Base-by-base conservation (phyloP, 2,329 filamentous ascomycete species). In the Conoideocrella luteorostrata region DNA sequence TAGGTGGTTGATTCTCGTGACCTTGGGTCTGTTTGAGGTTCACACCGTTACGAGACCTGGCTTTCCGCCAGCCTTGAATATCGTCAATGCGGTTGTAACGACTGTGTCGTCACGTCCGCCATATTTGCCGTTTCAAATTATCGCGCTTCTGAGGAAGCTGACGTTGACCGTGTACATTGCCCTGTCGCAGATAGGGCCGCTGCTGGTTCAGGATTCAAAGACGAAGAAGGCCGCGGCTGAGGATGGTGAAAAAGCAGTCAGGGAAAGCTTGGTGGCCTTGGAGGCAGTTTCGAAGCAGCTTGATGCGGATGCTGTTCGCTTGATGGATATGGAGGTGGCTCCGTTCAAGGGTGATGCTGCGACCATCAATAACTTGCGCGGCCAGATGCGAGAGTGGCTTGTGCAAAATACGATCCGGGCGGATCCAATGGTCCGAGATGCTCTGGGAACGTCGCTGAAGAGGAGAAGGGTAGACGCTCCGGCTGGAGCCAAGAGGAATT, bases 61-160 rank as follows among this genome's bases (percentile, higher is more conserved):
- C 9, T 70, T 74, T 49, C 77, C 79, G 3, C 51, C 55, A 7
- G 46, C 75, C 50, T 64, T 75, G 30, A 60, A 61, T 7, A 36
- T 68, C 36, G 47, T 76, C 52, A 79, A 79, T 58, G 67, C 66
- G 5, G 21, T 67, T 29, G 55, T 75, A 11, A 52, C 59, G 1
- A 58, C 59, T 22, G 45, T 67, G 39, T 65, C 67, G 13, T 52
- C 54, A 7, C 74, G 80, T 44, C 69, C 77, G 4, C 77, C 84
- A 4, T 86, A 85, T 52, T 74, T 97, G 4, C 91, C 90, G 3
- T 98, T 93, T 60, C 90, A 98, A 66, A 71, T 86, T 52, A 75
- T 96, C 45, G 68, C 75, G 12, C 76, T 97, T 6, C 78, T 84
- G 5, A 81, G 90, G 47, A 87, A 87, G 59, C 68, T 88, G 18